These are phyloP conservation scores for Yamadazyma nakazawae DNA, from an alignment of 805 yeast species.

Conservation along the genomic window DNA sequence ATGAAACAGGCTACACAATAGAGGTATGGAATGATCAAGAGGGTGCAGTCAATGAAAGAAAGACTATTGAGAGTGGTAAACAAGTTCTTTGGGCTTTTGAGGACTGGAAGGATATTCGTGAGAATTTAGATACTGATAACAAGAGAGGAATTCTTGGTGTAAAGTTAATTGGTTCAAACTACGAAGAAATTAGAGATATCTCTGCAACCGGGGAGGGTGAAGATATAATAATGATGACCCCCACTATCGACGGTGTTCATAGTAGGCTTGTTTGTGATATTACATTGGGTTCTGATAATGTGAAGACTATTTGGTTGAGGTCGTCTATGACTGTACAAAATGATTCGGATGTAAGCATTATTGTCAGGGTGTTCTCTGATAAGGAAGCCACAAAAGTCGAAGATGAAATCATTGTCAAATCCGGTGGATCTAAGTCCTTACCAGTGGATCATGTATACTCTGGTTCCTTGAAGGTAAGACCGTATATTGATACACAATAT, in stretches of 20 bases:
- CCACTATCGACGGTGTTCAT: constrained; percentile 61
- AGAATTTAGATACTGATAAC: constrained; percentile 64
- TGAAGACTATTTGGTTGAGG: constrained; percentile 72
- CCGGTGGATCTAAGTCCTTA: constrained; percentile 60
- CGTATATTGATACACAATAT: constrained; percentile 49
- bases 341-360: constrained; percentile 41
- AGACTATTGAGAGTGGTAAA: constrained; percentile 47
- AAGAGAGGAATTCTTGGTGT: constrained; percentile 62
- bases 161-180: constrained; percentile 53
- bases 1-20: constrained; percentile 83
- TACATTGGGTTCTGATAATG: constrained; percentile 65
- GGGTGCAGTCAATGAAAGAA: background rate
- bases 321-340: constrained; percentile 74
- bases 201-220: constrained; percentile 84
- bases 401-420: constrained; percentile 35
- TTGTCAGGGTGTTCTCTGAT: constrained; percentile 48
- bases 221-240: constrained; percentile 62
- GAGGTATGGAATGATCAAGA: constrained; percentile 72
- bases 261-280: constrained; percentile 74
- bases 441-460: constrained; percentile 71
- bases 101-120: constrained; percentile 87
- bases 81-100: constrained; percentile 85
- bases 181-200: constrained; percentile 51
- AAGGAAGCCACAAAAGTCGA: constrained; percentile 17
- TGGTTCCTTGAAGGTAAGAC: constrained; percentile 58